phyloP scores from a whole-genome alignment of 2,329 filamentous ascomycete species.

The Periconia sp. region DNA sequence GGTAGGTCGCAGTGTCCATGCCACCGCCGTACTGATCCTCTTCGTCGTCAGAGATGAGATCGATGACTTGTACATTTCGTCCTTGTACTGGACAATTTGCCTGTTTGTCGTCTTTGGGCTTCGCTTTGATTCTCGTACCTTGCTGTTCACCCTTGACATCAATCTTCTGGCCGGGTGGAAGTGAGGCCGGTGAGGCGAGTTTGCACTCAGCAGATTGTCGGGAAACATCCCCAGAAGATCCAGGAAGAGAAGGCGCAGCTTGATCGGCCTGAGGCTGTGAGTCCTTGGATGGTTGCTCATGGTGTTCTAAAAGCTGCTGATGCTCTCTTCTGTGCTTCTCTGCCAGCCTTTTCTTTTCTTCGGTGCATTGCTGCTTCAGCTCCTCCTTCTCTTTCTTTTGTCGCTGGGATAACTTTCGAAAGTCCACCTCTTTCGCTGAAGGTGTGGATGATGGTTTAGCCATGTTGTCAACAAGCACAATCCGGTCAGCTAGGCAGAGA shows the following conservation, averaged over 20 bases:
- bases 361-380: slow-evolving; percentile 3
- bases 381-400: slow-evolving; percentile 1
- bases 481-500: too few relatives aligned
- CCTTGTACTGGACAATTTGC: background rate
- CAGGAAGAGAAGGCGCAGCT: too few relatives aligned
- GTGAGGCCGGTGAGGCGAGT: background rate
- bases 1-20: too few relatives aligned
- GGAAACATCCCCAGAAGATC: too few relatives aligned
- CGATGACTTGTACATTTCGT: slow-evolving; percentile 4
- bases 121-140: background rate
- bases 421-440: background rate
- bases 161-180: too few relatives aligned
- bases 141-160: too few relatives aligned
- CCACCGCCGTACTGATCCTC: background rate
- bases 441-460: background rate
- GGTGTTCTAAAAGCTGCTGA: slow-evolving; percentile 10
- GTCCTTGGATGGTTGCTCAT: background rate
- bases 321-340: slow-evolving; percentile 14
- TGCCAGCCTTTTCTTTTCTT: background rate
- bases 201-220: background rate
- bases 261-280: background rate
- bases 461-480: too few relatives aligned
- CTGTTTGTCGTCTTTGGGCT: background rate
- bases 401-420: background rate
- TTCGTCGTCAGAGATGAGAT: slow-evolving; percentile 1